Percentiles rank a stretch among this genome's conserved stretches.
phyloP scores from a whole-genome alignment of 208 protist species.

The Crithidia expoeki region DNA sequence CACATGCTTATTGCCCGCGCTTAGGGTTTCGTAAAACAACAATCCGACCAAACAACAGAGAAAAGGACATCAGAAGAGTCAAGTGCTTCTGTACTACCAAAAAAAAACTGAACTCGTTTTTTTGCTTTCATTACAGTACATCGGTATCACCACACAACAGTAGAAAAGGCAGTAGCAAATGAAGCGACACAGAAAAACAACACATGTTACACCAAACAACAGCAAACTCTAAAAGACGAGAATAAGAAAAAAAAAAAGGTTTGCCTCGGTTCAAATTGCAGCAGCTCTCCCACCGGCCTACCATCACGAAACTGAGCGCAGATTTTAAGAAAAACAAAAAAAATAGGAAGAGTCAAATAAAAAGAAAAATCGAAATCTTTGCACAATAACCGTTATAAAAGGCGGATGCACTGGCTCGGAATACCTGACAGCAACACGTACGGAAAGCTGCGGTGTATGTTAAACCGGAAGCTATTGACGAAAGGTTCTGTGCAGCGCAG shows the following conservation, averaged over 20 bases:
- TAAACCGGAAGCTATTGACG: too few species aligned
- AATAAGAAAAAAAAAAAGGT: conserved; percentile 13
- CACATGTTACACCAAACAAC: not conserved
- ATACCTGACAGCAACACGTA: too few species aligned
- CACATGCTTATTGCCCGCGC: too few species aligned
- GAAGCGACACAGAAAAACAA: not conserved
- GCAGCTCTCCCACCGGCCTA: not conserved
- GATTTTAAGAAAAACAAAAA: not conserved
- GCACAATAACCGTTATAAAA: too few species aligned
- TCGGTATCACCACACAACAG: not conserved
- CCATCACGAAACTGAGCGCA: not conserved
- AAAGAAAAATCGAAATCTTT: not conserved
- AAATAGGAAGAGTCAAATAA: conserved; percentile 12
- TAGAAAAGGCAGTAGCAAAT: not conserved
- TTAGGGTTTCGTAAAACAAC: too few species aligned
- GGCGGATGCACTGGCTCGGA: too few species aligned
- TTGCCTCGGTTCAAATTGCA: not conserved
- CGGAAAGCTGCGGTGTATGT: too few species aligned
- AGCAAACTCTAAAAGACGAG: not conserved
- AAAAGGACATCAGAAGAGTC: too few species aligned
- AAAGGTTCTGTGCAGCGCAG: too few species aligned
- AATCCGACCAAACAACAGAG: too few species aligned
- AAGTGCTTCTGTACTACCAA: too few species aligned
- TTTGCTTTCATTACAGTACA: conserved; percentile 6
- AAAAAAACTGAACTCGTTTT: too few species aligned